Percentiles rank a stretch among this genome's conserved stretches.
These are phyloP conservation scores for Cutaneotrichosporon cutaneum DNA, from an alignment of 1,284 basidiomycete genomes.

Conservation along the genomic window DNA sequence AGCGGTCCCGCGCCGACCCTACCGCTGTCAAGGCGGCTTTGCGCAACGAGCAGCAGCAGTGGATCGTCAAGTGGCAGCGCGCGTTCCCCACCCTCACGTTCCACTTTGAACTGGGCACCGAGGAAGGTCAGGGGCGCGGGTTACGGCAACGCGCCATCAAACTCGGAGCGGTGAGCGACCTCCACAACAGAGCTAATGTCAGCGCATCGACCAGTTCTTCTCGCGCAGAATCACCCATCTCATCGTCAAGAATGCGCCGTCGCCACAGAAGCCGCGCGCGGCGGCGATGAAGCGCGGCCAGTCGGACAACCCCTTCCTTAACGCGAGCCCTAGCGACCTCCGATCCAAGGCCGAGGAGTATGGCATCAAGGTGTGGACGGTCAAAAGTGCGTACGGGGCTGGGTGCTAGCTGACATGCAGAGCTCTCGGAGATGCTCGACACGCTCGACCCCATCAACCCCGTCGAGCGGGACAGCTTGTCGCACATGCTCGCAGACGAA, in stretches of 20 bases:
- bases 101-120: conserved; percentile 66
- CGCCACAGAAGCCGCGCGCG: conserved; percentile 56
- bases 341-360: conserved; percentile 73
- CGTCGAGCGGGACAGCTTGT: conserved; percentile 47
- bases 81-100: conserved; percentile 82
- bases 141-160: conserved; percentile 62
- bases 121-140: conserved; percentile 55
- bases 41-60: conserved; percentile 63
- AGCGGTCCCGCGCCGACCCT: conserved; percentile 19
- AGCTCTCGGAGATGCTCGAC: conserved; percentile 35
- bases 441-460: conserved; percentile 56
- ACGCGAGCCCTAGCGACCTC: conserved; percentile 59
- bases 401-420: conserved; percentile 19
- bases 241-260: conserved; percentile 55
- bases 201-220: conserved; percentile 74
- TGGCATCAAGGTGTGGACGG: conserved; percentile 85
- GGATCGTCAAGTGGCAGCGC: conserved; percentile 76
- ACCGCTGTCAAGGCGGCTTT: conserved; percentile 16
- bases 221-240: conserved; percentile 81
- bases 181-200: conserved; percentile 9
- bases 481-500: conserved; percentile 77
- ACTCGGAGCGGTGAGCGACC: conserved; percentile 70
- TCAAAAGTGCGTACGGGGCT: conserved; percentile 63
- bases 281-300: conserved; percentile 21
- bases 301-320: conserved; percentile 44